Evolutionary conservation across 148 eudicot species (phyloP), one percentile per base, ranked within the genome.

Genomic region (Nepenthes mirabilis): DNA sequence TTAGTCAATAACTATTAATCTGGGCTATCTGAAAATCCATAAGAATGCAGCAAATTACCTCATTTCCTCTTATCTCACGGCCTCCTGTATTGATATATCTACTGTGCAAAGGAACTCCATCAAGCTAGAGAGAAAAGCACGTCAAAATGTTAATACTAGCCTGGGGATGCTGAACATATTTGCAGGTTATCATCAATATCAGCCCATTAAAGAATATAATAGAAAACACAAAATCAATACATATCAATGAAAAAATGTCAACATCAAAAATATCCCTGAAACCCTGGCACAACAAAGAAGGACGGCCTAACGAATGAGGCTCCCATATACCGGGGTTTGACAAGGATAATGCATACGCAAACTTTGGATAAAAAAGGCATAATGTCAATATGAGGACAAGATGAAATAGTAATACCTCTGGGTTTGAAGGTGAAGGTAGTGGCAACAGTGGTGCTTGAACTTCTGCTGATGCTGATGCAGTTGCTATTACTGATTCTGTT

Each of bases 61-160:
- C 77, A 67, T 57, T 67, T 62, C 69, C 79, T 77, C 72, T 61
- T 76, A 70, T 68, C 82, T 72, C 2, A 61, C 70, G 77, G 49
- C 74, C 77, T 65, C 74, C 72, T 51, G 69, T 74, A 55, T 58
- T 69, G 65, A 36, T 48, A 45, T 70, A 65, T 43, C 65, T 75
- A 9, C 54, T 45, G 55, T 80, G 70, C 4, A 60, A 43, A 63
- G 74, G 14, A 58, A 12, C 74, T 64, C 73, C 80, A 61, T 80
- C 69, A 61, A 74, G 47, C 85, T 77, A 11, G 3, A n/a, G 13
- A 2, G 52, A 11, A 49, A 66, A 6, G 60, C 47, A 45, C 6
- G 8, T 45, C 48, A 43, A 34, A 61, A 71, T 56, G 6, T 47
- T 13, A 43, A 36, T 53, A 59, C 2, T 13, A 43, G 36, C 40